Evolutionary conservation across 352 stramenopile species (phyloP).

Genomic region (Globisporangium yorkense): DNA sequence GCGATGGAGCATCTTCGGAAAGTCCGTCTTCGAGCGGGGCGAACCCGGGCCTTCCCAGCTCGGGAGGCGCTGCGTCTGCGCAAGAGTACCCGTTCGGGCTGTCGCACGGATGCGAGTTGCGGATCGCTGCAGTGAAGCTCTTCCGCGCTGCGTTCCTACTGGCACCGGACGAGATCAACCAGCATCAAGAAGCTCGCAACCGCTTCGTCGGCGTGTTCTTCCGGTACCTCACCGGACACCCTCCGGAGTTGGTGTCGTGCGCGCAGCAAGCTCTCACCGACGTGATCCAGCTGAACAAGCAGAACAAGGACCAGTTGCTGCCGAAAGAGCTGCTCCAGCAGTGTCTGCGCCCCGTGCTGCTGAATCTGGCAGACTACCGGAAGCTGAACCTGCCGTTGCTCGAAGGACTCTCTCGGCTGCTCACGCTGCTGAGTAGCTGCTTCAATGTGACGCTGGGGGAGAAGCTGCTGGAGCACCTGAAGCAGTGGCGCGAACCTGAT

Average conservation of each 20-base stretch:
- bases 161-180: conserved; percentile 76
- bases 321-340: conserved; percentile 96
- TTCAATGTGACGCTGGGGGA: conserved; percentile 98
- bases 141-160: conserved; percentile 83
- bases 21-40: conserved; percentile 8
- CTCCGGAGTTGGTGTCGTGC: conserved; percentile 73
- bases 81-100: conserved; percentile 87
- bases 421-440: conserved; percentile 93
- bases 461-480: conserved; percentile 95
- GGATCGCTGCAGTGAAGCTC: conserved; percentile 84
- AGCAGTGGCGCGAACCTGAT: conserved; percentile 90
- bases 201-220: conserved; percentile 89
- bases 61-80: conserved; percentile 35
- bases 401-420: conserved; percentile 89
- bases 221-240: conserved; percentile 84
- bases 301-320: conserved; percentile 83
- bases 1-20: conserved; percentile 13
- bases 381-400: conserved; percentile 96
- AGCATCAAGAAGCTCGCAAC: conserved; percentile 80
- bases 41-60: conserved; percentile 12
- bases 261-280: conserved; percentile 78
- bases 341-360: conserved; percentile 93
- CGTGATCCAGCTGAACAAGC: conserved; percentile 83
- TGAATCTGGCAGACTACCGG: conserved; percentile 95
- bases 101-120: conserved; percentile 73